Percentiles rank a stretch among this genome's conserved stretches.
Conservation (phyloP, 768 basidiomycete species). For the Russula brevipes region DNA sequence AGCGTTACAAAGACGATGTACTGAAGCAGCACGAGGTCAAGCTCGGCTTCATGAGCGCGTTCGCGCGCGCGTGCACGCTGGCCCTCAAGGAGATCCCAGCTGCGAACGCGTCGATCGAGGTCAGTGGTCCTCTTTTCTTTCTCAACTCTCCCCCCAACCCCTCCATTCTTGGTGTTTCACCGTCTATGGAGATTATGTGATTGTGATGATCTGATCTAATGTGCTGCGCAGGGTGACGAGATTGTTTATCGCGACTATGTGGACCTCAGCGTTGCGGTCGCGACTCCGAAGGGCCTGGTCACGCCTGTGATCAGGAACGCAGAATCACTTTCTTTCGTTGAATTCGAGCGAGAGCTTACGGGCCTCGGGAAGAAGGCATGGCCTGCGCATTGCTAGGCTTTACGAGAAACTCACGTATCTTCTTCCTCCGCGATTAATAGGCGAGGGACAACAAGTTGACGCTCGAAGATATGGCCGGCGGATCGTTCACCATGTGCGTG, state of each 20-base stretch:
- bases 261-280: slow-evolving; percentile 93
- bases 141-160: too few relatives aligned
- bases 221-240: slow-evolving; percentile 53
- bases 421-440: slow-evolving; percentile 31
- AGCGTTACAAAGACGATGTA: slow-evolving; percentile 87
- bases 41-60: slow-evolving; percentile 97
- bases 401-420: slow-evolving; percentile 11
- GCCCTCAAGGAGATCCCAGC: slow-evolving; percentile 89
- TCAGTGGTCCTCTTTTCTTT: slow-evolving; percentile 7
- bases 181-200: background rate
- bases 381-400: slow-evolving; percentile 1
- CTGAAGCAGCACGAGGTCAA: slow-evolving; percentile 93
- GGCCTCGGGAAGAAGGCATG: slow-evolving; percentile 79
- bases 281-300: slow-evolving; percentile 95
- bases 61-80: slow-evolving; percentile 79
- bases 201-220: background rate
- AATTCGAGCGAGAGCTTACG: slow-evolving; percentile 91
- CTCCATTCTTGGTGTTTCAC: slow-evolving; percentile 32
- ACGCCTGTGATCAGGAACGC: slow-evolving; percentile 93
- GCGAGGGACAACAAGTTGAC: slow-evolving; percentile 89
- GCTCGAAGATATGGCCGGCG: slow-evolving; percentile 98
- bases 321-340: slow-evolving; percentile 79
- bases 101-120: slow-evolving; percentile 90
- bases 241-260: slow-evolving; percentile 91
- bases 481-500: slow-evolving; percentile 94